phyloP scores from a whole-genome alignment of 192 early-diverging fungal species.

The Rhizophlyctis rosea region DNA sequence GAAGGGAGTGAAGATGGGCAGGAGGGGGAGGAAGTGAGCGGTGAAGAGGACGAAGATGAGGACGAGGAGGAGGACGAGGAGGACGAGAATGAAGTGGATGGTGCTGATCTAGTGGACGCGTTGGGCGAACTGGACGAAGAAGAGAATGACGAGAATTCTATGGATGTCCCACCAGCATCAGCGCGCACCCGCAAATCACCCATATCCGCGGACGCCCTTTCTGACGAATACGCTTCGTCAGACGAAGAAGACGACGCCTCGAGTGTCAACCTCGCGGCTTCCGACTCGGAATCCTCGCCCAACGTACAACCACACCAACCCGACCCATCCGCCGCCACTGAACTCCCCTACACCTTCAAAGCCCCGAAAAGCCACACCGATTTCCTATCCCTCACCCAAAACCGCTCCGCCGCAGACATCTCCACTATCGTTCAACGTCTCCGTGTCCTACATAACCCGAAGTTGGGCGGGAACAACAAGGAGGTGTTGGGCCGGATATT shows the following conservation, averaged over 20 bases:
- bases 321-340: slow-evolving; percentile 37
- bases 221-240: background rate
- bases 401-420: slow-evolving; percentile 65
- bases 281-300: slow-evolving; percentile 23
- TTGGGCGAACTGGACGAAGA: slow-evolving; percentile 21
- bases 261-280: slow-evolving; percentile 10
- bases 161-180: background rate
- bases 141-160: background rate
- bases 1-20: slow-evolving; percentile 56
- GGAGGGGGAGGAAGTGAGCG: slow-evolving; percentile 25
- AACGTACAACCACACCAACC: slow-evolving; percentile 1
- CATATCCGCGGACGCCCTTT: no score
- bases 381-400: slow-evolving; percentile 64
- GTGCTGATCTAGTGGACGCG: slow-evolving; percentile 24
- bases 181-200: background rate
- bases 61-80: slow-evolving; percentile 41
- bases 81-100: slow-evolving; percentile 23
- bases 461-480: slow-evolving; percentile 79
- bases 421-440: slow-evolving; percentile 75
- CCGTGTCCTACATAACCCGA: slow-evolving; percentile 78
- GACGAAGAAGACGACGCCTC: slow-evolving; percentile 33
- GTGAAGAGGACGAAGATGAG: slow-evolving; percentile 27
- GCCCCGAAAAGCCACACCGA: slow-evolving; percentile 73
- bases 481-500: slow-evolving; percentile 61
- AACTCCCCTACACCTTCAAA: slow-evolving; percentile 80